Conservation (phyloP, 805 yeast genomes). For the Blastobotrys chiropterorum region DNA sequence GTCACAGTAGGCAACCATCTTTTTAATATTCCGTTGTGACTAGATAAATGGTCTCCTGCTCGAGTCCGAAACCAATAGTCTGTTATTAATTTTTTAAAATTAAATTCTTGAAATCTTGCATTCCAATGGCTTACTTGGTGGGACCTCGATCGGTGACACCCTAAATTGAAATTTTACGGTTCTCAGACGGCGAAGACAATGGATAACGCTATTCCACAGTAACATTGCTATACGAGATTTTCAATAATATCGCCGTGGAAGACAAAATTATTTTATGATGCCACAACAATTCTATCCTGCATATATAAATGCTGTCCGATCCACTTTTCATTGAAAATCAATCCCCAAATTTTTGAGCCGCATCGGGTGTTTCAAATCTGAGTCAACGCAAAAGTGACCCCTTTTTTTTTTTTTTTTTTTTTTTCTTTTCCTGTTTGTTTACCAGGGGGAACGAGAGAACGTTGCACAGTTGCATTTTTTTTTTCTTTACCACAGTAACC, state of each 20-base stretch:
- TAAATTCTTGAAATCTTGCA: background rate
- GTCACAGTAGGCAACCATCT: background rate
- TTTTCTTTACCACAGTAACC: background rate
- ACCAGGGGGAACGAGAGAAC: background rate
- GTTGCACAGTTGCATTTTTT: background rate
- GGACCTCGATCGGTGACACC: background rate
- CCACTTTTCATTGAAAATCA: background rate
- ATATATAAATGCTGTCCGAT: background rate
- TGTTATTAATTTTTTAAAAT: too few species aligned
- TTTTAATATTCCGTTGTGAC: too few species aligned
- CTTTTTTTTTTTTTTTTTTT: background rate
- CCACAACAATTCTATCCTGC: background rate
- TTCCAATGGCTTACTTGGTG: background rate
- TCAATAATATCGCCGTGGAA: background rate
- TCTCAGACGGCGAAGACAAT: too few species aligned
- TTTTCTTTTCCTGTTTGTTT: background rate
- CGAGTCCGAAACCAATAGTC: too few species aligned
- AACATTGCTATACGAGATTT: background rate
- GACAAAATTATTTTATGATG: too few species aligned
- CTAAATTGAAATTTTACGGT: too few species aligned
- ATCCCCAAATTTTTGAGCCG: background rate
- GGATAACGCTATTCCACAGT: too few species aligned
- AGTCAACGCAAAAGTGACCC: background rate
- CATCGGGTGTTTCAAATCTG: background rate
- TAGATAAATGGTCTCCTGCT: too few species aligned